A percentile compares a stretch with the other conserved stretches of the same genome.
Conservation (phyloP, 257 asterid genomes). For the Solanum okadae region DNA sequence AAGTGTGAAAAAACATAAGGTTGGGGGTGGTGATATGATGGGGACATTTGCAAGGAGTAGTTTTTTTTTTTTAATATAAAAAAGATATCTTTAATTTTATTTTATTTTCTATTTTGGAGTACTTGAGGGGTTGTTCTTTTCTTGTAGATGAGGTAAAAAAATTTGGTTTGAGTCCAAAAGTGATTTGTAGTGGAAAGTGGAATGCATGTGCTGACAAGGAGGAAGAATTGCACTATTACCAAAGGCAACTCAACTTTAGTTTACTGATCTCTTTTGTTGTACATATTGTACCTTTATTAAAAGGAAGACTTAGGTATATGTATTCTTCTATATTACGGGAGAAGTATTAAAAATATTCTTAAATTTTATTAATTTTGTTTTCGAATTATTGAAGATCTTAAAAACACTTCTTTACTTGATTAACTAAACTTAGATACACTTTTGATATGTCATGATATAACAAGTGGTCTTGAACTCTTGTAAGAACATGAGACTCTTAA, state of each 20-base stretch:
- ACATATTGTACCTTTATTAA: background rate
- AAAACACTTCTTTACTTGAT: accelerated
- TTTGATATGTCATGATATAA: accelerated
- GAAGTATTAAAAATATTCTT: too few relatives aligned
- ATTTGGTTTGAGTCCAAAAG: constrained; percentile 31
- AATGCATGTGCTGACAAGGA: constrained; percentile 72
- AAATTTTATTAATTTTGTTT: too few relatives aligned
- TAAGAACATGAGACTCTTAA: too few relatives aligned
- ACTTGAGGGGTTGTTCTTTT: constrained; percentile 30
- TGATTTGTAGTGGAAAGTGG: constrained; percentile 58
- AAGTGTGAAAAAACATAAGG: background rate
- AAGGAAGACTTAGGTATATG: background rate
- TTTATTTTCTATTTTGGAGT: background rate
- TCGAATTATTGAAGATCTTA: accelerated
- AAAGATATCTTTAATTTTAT: background rate
- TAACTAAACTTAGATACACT: too few relatives aligned
- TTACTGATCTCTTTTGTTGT: background rate
- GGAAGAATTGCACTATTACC: constrained; percentile 42
- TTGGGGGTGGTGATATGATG: background rate
- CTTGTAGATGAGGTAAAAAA: constrained; percentile 58
- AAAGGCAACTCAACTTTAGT: constrained; percentile 57
- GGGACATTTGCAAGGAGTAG: background rate
- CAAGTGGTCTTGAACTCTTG: too few relatives aligned
- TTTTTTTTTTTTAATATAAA: background rate
- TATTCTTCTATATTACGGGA: background rate